Percentiles rank a stretch among this genome's conserved stretches.
Evolutionary conservation across 768 basidiomycete species (phyloP).

Genomic region (Mycena rebaudengoi): DNA sequence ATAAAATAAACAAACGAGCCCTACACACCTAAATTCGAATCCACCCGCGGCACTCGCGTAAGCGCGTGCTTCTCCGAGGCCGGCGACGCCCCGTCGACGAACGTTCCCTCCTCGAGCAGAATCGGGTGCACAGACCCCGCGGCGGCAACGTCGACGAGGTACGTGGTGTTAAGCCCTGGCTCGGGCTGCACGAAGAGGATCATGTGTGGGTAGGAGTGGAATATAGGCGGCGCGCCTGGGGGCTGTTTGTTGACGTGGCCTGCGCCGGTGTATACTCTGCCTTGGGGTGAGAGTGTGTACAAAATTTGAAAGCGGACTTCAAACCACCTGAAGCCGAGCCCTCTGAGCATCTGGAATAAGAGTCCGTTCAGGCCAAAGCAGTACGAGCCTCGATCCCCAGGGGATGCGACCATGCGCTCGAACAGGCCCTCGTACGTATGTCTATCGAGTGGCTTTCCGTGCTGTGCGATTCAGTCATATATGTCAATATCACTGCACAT

Average conservation of each 20-base stretch:
- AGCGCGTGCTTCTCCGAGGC: conserved; percentile 24
- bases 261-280: conserved; percentile 25
- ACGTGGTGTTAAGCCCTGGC: conserved; percentile 27
- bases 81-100: conserved; percentile 28
- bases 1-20: not conserved
- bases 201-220: conserved; percentile 29
- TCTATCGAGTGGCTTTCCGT: conserved; percentile 22
- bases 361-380: conserved; percentile 25
- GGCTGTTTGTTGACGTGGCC: conserved; percentile 28
- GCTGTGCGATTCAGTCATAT: not conserved
- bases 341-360: conserved; percentile 23
- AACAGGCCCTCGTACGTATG: conserved; percentile 16
- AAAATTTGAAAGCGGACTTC: not conserved
- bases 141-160: conserved; percentile 28
- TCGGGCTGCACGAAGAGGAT: conserved; percentile 32
- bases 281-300: not conserved
- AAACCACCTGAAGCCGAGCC: conserved; percentile 16
- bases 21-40: conserved; percentile 25
- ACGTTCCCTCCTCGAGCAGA: conserved; percentile 21
- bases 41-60: conserved; percentile 13
- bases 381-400: conserved; percentile 12
- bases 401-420: conserved; percentile 5
- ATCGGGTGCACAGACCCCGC: conserved; percentile 26
- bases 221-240: conserved; percentile 7
- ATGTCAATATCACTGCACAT: not conserved